These are phyloP conservation scores for Suhomyces ambrosiae DNA, from an alignment of 1,139 yeast species.

Conservation along the genomic window DNA sequence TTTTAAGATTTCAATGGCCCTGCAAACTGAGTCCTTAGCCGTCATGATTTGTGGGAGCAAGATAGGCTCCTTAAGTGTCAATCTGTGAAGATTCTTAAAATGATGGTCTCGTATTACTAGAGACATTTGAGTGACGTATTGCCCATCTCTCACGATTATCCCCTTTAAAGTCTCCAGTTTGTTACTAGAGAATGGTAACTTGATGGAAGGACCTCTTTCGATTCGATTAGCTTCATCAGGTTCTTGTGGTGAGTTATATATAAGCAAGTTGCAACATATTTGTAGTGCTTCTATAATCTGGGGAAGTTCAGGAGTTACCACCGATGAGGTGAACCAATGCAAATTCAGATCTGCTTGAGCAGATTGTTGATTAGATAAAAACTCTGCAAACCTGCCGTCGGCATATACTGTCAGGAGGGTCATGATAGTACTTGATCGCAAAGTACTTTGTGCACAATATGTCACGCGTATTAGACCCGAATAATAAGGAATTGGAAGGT, in stretches of 20 bases:
- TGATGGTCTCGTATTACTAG: slow-evolving; percentile 32
- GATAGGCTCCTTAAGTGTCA: slow-evolving; percentile 33
- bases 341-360: slow-evolving; percentile 36
- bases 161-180: slow-evolving; percentile 47
- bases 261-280: slow-evolving; percentile 40
- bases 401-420: slow-evolving; percentile 5
- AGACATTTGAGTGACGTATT: slow-evolving; percentile 35
- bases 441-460: too few relatives aligned
- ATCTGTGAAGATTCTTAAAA: slow-evolving; percentile 31
- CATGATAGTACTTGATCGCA: too few relatives aligned
- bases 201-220: slow-evolving; percentile 43
- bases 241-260: slow-evolving; percentile 42
- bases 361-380: slow-evolving; percentile 5
- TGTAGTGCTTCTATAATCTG: slow-evolving; percentile 45
- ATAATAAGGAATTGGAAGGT: too few relatives aligned
- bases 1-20: slow-evolving; percentile 30
- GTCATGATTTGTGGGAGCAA: slow-evolving; percentile 36
- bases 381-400: slow-evolving; percentile 8
- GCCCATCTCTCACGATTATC: slow-evolving; percentile 45
- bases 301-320: slow-evolving; percentile 41
- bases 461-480: too few relatives aligned
- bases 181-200: slow-evolving; percentile 41
- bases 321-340: slow-evolving; percentile 40
- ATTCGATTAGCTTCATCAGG: slow-evolving; percentile 31
- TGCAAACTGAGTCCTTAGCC: slow-evolving; percentile 36